Evolutionary conservation across 441 rosid species (phyloP), one percentile per base, ranked within the genome.

Genomic region (Biscutella laevigata): DNA sequence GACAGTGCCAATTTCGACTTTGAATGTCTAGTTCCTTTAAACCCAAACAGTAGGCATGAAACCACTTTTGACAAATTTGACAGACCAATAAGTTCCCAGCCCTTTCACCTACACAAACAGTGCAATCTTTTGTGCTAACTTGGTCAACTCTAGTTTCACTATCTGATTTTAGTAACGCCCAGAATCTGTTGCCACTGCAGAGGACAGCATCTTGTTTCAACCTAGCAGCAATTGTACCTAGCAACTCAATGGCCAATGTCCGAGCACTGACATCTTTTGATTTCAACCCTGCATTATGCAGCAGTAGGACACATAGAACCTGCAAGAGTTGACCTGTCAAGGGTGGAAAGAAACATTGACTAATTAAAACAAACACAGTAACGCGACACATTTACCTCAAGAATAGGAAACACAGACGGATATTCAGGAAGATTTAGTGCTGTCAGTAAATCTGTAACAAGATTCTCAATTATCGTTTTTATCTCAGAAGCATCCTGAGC

Each of bases 261-360:
- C 99, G 86, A 8, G 86, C 99, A 53, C 95, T 72, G 21, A 75
- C 63, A 54, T 94, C 99, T 74, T 89, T 94, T 51, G 99, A 94
- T 74, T 94, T 89, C 61, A 82, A 77, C 62, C 99, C 99, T 38
- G 97, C 97, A 69, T 94, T 94, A 71, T 94, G 96, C 22, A 94
- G 86, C 47, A 89, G 84, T 59, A 94, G 74, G 69, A 94, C 99
- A 30, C 99, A 94, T 33, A 89, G 94, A 62, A 94, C 97, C 99
- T 94, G 88, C 78, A 71, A 61, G 51, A 19, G 54, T 49, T 53
- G 47, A 38, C 45, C 57, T 43, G 56, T 79, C 41, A 70, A 35
- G 70, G 33, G 62, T 38, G 52, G 37, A 55, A 63, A 14, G 5
- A 62, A 45, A 21, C 30, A 30, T 38, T 47, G 42, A 47, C 51